Evolutionary conservation across 1,284 basidiomycete genomes (phyloP).

Genomic region (Neolentinus lepideus): DNA sequence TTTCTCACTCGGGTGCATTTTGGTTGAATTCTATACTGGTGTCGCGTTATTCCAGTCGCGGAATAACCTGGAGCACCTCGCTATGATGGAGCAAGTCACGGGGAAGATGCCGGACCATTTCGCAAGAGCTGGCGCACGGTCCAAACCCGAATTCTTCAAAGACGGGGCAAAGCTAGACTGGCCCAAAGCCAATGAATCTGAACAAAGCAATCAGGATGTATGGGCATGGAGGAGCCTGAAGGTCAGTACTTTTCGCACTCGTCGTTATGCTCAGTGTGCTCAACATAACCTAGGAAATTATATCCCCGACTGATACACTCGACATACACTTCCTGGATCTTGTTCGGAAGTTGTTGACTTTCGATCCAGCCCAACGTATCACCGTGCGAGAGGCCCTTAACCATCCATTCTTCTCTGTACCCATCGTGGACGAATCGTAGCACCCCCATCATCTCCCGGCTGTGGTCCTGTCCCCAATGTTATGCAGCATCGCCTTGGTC

Average conservation of each 20-base stretch:
- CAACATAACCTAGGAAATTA: conserved; percentile 91
- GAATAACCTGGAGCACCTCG: conserved; percentile 97
- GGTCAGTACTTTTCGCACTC: conserved; percentile 29
- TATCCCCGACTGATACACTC: conserved; percentile 62
- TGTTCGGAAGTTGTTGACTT: conserved; percentile 82
- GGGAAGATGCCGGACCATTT: conserved; percentile 92
- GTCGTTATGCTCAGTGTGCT: too few species aligned
- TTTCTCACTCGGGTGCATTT: conserved; percentile 97
- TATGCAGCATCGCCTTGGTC: background rate
- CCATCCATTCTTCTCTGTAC: conserved; percentile 78
- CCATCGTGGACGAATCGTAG: conserved; percentile 38
- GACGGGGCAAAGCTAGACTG: conserved; percentile 81
- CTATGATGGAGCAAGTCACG: conserved; percentile 99
- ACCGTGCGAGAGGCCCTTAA: conserved; percentile 82
- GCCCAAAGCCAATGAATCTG: conserved; percentile 81
- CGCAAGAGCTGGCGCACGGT: conserved; percentile 59
- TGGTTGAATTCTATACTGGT: conserved; percentile 98
- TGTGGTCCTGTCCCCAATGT: background rate
- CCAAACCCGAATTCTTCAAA: conserved; percentile 92
- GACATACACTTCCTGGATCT: conserved; percentile 85
- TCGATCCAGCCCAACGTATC: conserved; percentile 85
- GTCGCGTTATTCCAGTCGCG: conserved; percentile 98
- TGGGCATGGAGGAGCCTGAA: conserved; percentile 75
- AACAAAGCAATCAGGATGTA: conserved; percentile 93
- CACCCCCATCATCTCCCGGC: background rate